Conservation (phyloP, 1,284 basidiomycete genomes). For the Phellopilus nigrolimitatus region DNA sequence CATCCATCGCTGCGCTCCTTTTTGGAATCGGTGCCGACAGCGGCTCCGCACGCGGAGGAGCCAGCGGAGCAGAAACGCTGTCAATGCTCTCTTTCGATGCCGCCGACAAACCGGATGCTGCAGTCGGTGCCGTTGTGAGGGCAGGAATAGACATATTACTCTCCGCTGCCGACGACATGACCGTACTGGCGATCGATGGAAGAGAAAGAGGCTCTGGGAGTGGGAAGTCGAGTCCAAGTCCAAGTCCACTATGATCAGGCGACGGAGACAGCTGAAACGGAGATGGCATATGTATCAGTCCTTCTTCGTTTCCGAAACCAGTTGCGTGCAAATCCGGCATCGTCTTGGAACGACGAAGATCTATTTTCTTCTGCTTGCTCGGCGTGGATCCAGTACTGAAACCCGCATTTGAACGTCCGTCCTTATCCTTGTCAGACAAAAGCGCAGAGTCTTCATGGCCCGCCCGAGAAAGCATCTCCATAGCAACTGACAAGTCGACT, state of each 20-base stretch:
- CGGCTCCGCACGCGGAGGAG: not conserved
- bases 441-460: not conserved
- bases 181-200: constrained; percentile 15
- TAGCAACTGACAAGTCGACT: constrained; percentile 11
- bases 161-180: constrained; percentile 10
- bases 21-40: not conserved
- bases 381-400: constrained; percentile 6
- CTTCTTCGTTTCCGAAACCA: not conserved
- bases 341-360: constrained; percentile 17
- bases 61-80: not conserved
- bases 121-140: constrained; percentile 16
- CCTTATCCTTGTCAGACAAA: not conserved
- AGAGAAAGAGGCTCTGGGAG: constrained; percentile 17
- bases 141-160: constrained; percentile 13
- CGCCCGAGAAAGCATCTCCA: constrained; percentile 15
- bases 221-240: constrained; percentile 19
- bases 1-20: not conserved
- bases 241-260: constrained; percentile 17
- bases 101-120: constrained; percentile 12
- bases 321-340: constrained; percentile 17
- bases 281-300: not conserved
- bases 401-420: constrained; percentile 8
- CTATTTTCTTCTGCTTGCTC: constrained; percentile 4
- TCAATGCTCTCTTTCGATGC: constrained; percentile 4
- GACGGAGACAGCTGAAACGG: not conserved